Evolutionary conservation across 1,284 basidiomycete genomes (phyloP), one percentile per base, ranked within the genome.

Genomic region (Fomes fomentarius): DNA sequence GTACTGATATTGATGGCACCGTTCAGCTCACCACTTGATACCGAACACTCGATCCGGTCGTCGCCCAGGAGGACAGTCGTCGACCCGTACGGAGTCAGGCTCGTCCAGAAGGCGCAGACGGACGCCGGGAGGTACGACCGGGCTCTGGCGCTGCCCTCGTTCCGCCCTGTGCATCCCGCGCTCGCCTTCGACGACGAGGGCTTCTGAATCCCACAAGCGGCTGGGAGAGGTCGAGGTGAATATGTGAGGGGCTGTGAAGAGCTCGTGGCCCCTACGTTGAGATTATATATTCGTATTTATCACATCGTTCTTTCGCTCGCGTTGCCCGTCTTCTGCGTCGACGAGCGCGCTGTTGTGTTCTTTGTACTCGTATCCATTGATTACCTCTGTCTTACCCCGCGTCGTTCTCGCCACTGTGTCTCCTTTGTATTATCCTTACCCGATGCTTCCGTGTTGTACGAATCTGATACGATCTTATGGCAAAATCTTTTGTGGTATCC

Each of bases 271-370:
- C 9, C 11, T 3, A 17, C 30, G 19, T 31, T 21, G 22, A 47
- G 45, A 24, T 37, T 47, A 47, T 47, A 28, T 47, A 47, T 37
- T 47, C 33, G 10, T 47, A 47, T 47, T 28, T 47, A 47, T 47
- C 22, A 19, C 19, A 22, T 33, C 11, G 30, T 33, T 33, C 14
- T 14, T 45, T 45, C 11, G 9, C 11, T 15, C 17, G 31, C 19
- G 30, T 45, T 43, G 22, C 12, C n/a, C 28, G 28, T 30, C 28
- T 30, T 30, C 28, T 30, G 28, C 12, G 28, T 37, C n/a, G 34
- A 37, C 34, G n/a, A n/a, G n/a, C n/a, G n/a, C n/a, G 14, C 15
- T n/a, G 11, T 11, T 17, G 38, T 24, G 15, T 10, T 21, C 24
- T n/a, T n/a, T n/a, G n/a, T n/a, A n/a, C n/a, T n/a, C n/a, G n/a